Evolutionary conservation across 1,284 basidiomycete genomes (phyloP).

Genomic region (Leccinum pachyderme): DNA sequence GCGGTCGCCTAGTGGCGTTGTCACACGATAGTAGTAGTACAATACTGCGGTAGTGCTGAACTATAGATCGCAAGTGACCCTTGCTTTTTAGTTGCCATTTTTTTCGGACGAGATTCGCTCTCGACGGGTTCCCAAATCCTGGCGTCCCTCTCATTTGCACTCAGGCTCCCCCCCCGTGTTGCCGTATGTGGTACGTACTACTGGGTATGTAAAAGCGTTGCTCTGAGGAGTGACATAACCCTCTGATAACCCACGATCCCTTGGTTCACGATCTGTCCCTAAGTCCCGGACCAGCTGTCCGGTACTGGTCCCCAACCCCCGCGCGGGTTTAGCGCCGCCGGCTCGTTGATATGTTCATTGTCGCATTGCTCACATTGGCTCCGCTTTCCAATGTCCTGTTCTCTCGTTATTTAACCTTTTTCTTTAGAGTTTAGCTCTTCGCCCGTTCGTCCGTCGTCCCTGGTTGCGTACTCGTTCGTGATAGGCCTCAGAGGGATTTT

Average conservation of each 20-base stretch:
- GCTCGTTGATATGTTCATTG: slow-evolving; percentile 1
- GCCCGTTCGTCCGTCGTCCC: neutral
- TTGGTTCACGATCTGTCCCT: neutral
- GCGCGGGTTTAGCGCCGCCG: slow-evolving; percentile 9
- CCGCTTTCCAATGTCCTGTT: neutral
- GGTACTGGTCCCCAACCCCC: neutral
- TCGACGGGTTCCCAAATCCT: neutral
- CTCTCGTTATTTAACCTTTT: neutral
- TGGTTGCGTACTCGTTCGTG: neutral
- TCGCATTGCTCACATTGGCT: neutral
- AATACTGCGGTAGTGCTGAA: no score
- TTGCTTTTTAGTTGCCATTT: neutral
- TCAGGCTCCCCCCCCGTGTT: neutral
- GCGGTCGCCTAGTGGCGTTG: neutral
- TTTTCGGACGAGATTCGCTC: neutral
- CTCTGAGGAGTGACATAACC: neutral
- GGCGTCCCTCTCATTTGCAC: neutral
- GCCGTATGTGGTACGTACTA: neutral
- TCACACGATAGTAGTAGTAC: neutral
- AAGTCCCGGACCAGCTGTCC: neutral
- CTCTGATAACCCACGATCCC: neutral
- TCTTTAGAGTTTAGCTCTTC: neutral
- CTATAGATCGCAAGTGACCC: neutral
- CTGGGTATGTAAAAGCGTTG: neutral
- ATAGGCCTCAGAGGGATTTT: neutral